These are phyloP conservation scores for Sclerotinia glacialis DNA, from an alignment of 2,329 filamentous ascomycete species.

Conservation along the genomic window DNA sequence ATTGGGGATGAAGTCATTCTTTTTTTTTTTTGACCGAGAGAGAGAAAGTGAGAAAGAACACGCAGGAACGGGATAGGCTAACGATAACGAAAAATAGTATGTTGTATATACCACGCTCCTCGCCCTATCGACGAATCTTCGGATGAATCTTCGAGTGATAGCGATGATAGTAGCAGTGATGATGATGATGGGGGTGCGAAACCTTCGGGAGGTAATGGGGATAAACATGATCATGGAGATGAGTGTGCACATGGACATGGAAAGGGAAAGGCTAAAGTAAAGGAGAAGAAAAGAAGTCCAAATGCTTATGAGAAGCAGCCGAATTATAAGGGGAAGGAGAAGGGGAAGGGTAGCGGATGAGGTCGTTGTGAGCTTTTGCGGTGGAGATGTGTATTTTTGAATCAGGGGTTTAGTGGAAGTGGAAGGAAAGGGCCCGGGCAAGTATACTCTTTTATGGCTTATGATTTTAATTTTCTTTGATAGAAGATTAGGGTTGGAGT, in stretches of 20 bases:
- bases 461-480: no score
- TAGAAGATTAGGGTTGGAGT: no score
- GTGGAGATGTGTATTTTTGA: no score
- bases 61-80: background rate
- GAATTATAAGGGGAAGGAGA: conserved; percentile 46
- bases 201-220: conserved; percentile 36
- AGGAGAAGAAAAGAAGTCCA: conserved; percentile 59
- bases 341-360: background rate
- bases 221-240: conserved; percentile 34
- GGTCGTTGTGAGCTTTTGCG: no score
- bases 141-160: conserved; percentile 58
- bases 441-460: no score
- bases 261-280: conserved; percentile 41
- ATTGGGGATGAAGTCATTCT: background rate
- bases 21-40: background rate
- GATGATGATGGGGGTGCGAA: conserved; percentile 47
- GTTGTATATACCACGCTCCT: conserved; percentile 95
- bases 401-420: no score
- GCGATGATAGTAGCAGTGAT: conserved; percentile 50
- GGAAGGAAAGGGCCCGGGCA: no score
- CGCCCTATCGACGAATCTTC: conserved; percentile 80
- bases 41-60: background rate
- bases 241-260: conserved; percentile 41
- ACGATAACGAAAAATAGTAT: conserved; percentile 57
- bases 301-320: conserved; percentile 81